Conservation (phyloP, 352 stramenopile genomes). For the Peronospora destructor region DNA sequence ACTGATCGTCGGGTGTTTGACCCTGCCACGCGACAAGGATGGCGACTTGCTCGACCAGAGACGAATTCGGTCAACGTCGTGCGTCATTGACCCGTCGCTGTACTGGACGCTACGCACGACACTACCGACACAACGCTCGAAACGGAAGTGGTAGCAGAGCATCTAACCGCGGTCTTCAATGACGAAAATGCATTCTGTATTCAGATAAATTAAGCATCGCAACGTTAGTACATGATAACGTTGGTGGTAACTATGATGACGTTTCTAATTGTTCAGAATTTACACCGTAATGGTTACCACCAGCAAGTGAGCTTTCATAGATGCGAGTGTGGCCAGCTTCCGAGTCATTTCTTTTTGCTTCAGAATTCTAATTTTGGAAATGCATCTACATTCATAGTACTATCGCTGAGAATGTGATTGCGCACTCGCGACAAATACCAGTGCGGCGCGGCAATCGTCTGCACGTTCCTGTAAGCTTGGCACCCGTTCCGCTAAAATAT, state of each 20-base stretch:
- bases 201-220: not conserved
- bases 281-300: too few species aligned
- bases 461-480: too few species aligned
- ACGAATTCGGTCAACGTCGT: conserved; percentile 15
- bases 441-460: too few species aligned
- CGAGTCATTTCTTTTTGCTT: too few species aligned
- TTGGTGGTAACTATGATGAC: too few species aligned
- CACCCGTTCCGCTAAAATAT: too few species aligned
- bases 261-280: too few species aligned
- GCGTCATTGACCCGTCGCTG: conserved; percentile 25
- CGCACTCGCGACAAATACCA: not conserved
- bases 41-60: conserved; percentile 19
- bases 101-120: conserved; percentile 21
- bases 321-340: too few species aligned
- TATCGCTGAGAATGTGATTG: not conserved
- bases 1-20: conserved; percentile 24
- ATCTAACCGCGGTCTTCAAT: not conserved
- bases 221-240: too few species aligned
- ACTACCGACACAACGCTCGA: conserved; percentile 17
- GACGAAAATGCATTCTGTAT: not conserved
- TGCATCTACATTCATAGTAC: too few species aligned
- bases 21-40: conserved; percentile 28
- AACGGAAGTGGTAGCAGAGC: conserved; percentile 7
- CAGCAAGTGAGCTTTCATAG: too few species aligned
- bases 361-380: too few species aligned